phyloP scores from a whole-genome alignment of 2,329 filamentous ascomycete genomes.

The Cryphonectria naterciae region DNA sequence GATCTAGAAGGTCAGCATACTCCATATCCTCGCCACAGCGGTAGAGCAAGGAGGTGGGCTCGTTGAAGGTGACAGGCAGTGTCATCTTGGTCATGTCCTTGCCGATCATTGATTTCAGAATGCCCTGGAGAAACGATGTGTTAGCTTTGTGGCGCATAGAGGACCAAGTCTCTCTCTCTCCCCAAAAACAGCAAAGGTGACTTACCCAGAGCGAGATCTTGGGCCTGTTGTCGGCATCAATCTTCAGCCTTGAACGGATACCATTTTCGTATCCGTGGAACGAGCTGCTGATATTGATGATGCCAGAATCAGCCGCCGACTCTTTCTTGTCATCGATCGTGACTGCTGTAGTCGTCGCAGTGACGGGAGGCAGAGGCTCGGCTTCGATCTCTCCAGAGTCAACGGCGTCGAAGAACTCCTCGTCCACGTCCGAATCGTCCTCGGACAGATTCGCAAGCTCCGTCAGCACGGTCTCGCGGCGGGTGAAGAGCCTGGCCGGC shows the following conservation, averaged over 20 bases:
- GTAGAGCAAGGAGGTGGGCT: conserved; percentile 93
- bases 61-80: conserved; percentile 95
- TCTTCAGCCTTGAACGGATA: conserved; percentile 75
- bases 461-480: conserved; percentile 69
- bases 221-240: conserved; percentile 90
- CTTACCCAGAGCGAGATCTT: conserved; percentile 96
- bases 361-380: conserved; percentile 62
- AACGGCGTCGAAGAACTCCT: conserved; percentile 97
- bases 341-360: conserved; percentile 23
- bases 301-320: conserved; percentile 48
- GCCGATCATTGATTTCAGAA: conserved; percentile 98
- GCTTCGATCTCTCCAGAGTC: conserved; percentile 91
- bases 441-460: conserved; percentile 78
- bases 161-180: background rate
- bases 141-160: conserved; percentile 32
- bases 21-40: conserved; percentile 98
- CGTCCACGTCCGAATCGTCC: conserved; percentile 78
- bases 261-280: conserved; percentile 94
- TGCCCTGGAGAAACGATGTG: conserved; percentile 62
- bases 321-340: conserved; percentile 51
- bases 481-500: conserved; percentile 47
- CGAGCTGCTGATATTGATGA: conserved; percentile 70
- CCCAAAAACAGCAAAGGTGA: conserved; percentile 30
- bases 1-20: conserved; percentile 89
- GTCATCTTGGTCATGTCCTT: conserved; percentile 99